A percentile compares a stretch with the other conserved stretches of the same genome.
These are phyloP conservation scores for Alternaria atra DNA, from an alignment of 2,329 filamentous ascomycete genomes.

Conservation along the genomic window DNA sequence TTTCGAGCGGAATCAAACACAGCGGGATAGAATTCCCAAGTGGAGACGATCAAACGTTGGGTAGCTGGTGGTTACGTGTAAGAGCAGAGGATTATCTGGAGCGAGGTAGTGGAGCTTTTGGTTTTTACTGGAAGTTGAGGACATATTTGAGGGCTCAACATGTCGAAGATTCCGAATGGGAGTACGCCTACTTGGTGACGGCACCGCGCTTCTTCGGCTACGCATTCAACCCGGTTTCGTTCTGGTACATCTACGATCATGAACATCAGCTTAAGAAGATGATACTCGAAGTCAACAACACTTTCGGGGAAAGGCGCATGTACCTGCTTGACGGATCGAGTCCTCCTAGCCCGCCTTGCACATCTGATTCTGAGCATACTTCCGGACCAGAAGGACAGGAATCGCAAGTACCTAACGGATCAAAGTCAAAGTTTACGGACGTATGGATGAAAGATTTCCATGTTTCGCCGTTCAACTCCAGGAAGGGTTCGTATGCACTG, in stretches of 20 bases:
- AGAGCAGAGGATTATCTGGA: constrained; percentile 69
- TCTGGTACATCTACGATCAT: constrained; percentile 78
- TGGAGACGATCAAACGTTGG: constrained; percentile 38
- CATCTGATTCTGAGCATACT: constrained; percentile 19
- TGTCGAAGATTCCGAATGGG: constrained; percentile 67
- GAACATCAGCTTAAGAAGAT: constrained; percentile 68
- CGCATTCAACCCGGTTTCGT: constrained; percentile 78
- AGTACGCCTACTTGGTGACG: constrained; percentile 75
- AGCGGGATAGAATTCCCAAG: constrained; percentile 25
- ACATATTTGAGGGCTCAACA: constrained; percentile 67
- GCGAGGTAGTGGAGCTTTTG: constrained; percentile 61
- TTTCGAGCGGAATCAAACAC: constrained; percentile 60
- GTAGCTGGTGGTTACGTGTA: constrained; percentile 66
- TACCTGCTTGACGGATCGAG: constrained; percentile 64
- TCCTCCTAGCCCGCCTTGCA: constrained; percentile 39
- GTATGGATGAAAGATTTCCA: constrained; percentile 77
- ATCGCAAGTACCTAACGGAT: constrained; percentile 1
- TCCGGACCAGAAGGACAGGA: constrained; percentile 9
- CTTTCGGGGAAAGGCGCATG: constrained; percentile 75
- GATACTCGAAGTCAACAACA: constrained; percentile 79
- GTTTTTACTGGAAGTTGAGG: constrained; percentile 70
- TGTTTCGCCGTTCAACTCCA: constrained; percentile 76
- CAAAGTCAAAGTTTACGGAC: constrained; percentile 55
- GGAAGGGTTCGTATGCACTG: constrained; percentile 59
- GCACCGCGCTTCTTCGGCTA: constrained; percentile 74